Base-by-base conservation (phyloP, 225 moss, liverwort and hornwort species). In the Marchantia paleacea region DNA sequence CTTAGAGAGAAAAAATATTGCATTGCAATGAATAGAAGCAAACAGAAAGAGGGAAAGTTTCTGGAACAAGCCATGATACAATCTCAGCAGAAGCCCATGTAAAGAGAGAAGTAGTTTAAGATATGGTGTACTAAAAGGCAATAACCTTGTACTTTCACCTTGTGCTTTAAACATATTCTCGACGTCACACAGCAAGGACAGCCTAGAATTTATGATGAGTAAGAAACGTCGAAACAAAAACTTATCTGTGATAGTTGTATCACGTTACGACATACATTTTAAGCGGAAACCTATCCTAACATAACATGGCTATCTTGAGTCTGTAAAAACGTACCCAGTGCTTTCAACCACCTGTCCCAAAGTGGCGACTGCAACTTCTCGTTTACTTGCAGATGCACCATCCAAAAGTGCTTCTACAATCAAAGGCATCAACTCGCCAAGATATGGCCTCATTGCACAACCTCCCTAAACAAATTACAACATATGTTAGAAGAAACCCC, bases 331-430 rank as follows among this genome's bases (percentile, higher is more conserved):
- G 85, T 84, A 99, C 99, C 99, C 99, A 48, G 99, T 99, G 85
- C 93, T 95, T 86, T 93, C 93, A 77, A 95, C 95, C 75, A 99
- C 92, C 84, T 95, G 92, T 73, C 99, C 99, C 70, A 99, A 70
- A 53, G 99, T 99, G 55, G 94, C 88, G 77, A 99, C 95, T 58
- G 95, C 95, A 78, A 99, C 95, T 90, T 99, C 95, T 78, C 91
- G 90, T 88, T 99, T 99, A 84, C 82, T 91, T 76, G 86, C 86
- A 84, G 95, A 92, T 75, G 93, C 89, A 86, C 95, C 89, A 76
- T 99, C 99, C 79, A 92, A 72, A 30, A 99, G 95, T 81, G 99
- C 95, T 61, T 95, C 95, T 69, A 95, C 99, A 81, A 99, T 95
- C 64, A 91, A 89, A 19, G 85, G 85, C 95, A 99, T 94, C 60